These are phyloP conservation scores for Talaromyces sp. DNA, from an alignment of 2,329 filamentous ascomycete species.

Conservation along the genomic window DNA sequence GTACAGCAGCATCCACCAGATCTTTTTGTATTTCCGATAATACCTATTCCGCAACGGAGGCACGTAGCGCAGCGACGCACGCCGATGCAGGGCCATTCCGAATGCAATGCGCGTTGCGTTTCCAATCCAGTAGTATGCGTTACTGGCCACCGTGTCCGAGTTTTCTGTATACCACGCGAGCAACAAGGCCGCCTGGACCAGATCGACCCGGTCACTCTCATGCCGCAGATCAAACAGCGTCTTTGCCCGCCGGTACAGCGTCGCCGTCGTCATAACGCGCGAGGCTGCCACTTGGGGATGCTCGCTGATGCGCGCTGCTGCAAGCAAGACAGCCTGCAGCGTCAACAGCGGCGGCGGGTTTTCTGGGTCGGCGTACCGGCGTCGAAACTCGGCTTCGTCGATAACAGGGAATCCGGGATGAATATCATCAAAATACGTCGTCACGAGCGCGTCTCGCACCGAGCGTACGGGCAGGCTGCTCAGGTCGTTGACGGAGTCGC, in stretches of 20 bases:
- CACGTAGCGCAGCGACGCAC: background rate
- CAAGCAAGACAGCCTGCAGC: conserved; percentile 25
- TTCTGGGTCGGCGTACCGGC: conserved; percentile 8
- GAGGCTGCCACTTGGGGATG: conserved; percentile 20
- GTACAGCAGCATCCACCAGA: conserved; percentile 7
- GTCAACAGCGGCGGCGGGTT: conserved; percentile 24
- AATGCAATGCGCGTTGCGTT: conserved; percentile 23
- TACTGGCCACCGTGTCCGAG: conserved; percentile 18
- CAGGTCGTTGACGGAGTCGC: background rate
- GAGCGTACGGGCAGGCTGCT: background rate
- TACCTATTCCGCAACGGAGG: background rate
- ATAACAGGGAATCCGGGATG: conserved; percentile 26
- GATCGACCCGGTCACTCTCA: conserved; percentile 22
- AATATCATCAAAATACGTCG: conserved; percentile 24
- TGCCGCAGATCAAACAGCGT: conserved; percentile 24
- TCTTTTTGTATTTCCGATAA: conserved; percentile 5
- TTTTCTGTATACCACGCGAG: conserved; percentile 24
- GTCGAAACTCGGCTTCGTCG: conserved; percentile 16
- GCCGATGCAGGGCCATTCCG: conserved; percentile 24
- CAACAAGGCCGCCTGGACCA: conserved; percentile 24
- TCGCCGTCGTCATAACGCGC: conserved; percentile 18
- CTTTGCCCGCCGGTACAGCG: conserved; percentile 22
- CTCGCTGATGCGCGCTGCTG: conserved; percentile 19
- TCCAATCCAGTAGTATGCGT: conserved; percentile 24
- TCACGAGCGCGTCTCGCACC: conserved; percentile 21